phyloP scores from a whole-genome alignment of 192 early-diverging fungal species.

The Phycomyces blakesleeanus region DNA sequence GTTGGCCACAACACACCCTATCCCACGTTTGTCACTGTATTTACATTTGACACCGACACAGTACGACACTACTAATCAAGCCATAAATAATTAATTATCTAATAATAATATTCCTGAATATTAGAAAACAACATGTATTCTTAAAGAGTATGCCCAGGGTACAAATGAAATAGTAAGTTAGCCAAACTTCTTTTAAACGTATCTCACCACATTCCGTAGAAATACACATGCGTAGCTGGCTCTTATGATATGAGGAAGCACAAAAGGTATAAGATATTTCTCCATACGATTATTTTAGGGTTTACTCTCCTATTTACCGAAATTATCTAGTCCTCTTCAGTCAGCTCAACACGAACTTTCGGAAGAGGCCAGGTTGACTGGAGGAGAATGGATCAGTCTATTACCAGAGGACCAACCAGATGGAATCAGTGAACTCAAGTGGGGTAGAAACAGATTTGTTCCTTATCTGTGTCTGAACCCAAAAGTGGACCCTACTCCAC shows the following conservation, averaged over 20 bases:
- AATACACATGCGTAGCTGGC: conserved; percentile 57
- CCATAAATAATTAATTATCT: not conserved
- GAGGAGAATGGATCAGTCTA: conserved; percentile 45
- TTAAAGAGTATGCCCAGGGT: conserved; percentile 59
- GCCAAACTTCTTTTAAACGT: not conserved
- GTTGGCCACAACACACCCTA: conserved; percentile 44
- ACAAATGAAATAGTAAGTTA: conserved; percentile 47
- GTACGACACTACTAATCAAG: conserved; percentile 23
- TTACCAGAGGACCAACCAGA: conserved; percentile 37
- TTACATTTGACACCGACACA: conserved; percentile 46
- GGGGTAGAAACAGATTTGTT: conserved; percentile 56
- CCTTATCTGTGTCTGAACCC: conserved; percentile 53
- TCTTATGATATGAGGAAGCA: conserved; percentile 52
- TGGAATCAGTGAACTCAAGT: conserved; percentile 57
- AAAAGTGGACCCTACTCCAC: conserved; percentile 34
- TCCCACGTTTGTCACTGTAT: conserved; percentile 45
- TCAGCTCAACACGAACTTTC: conserved; percentile 52
- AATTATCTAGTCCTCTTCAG: conserved; percentile 34
- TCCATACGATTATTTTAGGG: no score
- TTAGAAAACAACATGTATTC: conserved; percentile 54
- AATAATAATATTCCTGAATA: not conserved
- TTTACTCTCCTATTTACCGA: not conserved
- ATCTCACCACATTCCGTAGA: conserved; percentile 27
- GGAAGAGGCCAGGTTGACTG: conserved; percentile 53
- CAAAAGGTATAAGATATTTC: conserved; percentile 14